phyloP scores from a whole-genome alignment of 192 early-diverging fungal genomes.

The Backusella morwellensis region DNA sequence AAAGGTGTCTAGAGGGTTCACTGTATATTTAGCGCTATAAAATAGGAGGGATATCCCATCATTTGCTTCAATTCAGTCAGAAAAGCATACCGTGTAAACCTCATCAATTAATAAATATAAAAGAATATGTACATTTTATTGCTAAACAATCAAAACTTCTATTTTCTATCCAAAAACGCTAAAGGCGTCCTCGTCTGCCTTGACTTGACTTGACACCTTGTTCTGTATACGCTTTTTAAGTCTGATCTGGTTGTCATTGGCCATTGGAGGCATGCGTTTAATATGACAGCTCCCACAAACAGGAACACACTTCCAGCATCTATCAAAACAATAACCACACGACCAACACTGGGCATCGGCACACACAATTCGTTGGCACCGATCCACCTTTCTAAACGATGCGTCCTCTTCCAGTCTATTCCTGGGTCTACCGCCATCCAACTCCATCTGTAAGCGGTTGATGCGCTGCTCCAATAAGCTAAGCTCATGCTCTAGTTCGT shows the following conservation, averaged over 20 bases:
- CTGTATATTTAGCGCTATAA: background rate
- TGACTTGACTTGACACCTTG: background rate
- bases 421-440: background rate
- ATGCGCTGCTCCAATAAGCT: background rate
- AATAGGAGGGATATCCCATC: constrained; percentile 44
- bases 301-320: constrained; percentile 37
- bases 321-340: constrained; percentile 31
- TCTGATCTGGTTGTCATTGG: constrained; percentile 34
- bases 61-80: constrained; percentile 59
- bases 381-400: background rate
- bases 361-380: constrained; percentile 37
- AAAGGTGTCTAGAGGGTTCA: too few relatives aligned
- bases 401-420: background rate
- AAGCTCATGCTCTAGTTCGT: background rate
- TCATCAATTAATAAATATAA: background rate
- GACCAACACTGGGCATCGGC: constrained; percentile 33
- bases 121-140: background rate
- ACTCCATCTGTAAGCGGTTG: background rate
- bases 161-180: constrained; percentile 25
- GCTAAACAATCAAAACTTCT: background rate
- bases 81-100: constrained; percentile 36
- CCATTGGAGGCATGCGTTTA: constrained; percentile 35
- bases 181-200: constrained; percentile 16
- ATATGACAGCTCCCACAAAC: constrained; percentile 25
- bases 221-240: constrained; percentile 17